Evolutionary conservation across 805 yeast genomes (phyloP).

Genomic region (Ascoidea asiatica): DNA sequence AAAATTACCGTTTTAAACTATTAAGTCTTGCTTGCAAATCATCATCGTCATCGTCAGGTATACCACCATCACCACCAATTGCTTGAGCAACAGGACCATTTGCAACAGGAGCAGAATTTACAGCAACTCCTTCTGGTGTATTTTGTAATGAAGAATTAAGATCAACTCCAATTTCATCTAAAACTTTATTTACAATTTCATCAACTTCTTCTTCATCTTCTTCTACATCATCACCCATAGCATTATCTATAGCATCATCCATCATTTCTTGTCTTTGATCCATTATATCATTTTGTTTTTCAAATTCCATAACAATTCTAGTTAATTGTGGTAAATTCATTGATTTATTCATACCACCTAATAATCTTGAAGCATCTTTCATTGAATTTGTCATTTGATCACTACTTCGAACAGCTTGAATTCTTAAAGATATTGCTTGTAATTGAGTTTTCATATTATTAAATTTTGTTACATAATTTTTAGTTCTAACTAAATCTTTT

Average conservation of each 20-base stretch:
- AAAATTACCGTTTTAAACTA: slow-evolving; percentile 49
- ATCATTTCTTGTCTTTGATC: slow-evolving; percentile 98
- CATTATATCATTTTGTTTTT: slow-evolving; percentile 89
- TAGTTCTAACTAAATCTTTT: slow-evolving; percentile 82
- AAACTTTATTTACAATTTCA: slow-evolving; percentile 78
- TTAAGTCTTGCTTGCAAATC: slow-evolving; percentile 83
- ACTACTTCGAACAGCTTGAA: slow-evolving; percentile 83
- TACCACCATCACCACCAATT: slow-evolving; percentile 24
- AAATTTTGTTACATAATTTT: slow-evolving; percentile 71
- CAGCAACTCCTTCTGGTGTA: slow-evolving; percentile 26
- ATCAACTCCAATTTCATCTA: slow-evolving; percentile 94
- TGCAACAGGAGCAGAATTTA: slow-evolving; percentile 13
- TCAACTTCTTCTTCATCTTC: slow-evolving; percentile 84
- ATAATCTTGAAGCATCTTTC: slow-evolving; percentile 81
- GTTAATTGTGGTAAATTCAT: slow-evolving; percentile 88
- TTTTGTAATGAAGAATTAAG: slow-evolving; percentile 35
- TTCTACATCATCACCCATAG: slow-evolving; percentile 82
- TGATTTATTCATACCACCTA: slow-evolving; percentile 76
- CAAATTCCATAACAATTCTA: slow-evolving; percentile 89
- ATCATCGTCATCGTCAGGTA: slow-evolving; percentile 40
- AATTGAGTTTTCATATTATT: slow-evolving; percentile 88
- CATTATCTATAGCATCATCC: slow-evolving; percentile 96
- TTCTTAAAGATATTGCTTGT: slow-evolving; percentile 85
- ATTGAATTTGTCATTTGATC: slow-evolving; percentile 92
- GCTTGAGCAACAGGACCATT: slow-evolving; percentile 39